Evolutionary conservation across 768 basidiomycete genomes (phyloP).

Genomic region (Lactarius quietus): DNA sequence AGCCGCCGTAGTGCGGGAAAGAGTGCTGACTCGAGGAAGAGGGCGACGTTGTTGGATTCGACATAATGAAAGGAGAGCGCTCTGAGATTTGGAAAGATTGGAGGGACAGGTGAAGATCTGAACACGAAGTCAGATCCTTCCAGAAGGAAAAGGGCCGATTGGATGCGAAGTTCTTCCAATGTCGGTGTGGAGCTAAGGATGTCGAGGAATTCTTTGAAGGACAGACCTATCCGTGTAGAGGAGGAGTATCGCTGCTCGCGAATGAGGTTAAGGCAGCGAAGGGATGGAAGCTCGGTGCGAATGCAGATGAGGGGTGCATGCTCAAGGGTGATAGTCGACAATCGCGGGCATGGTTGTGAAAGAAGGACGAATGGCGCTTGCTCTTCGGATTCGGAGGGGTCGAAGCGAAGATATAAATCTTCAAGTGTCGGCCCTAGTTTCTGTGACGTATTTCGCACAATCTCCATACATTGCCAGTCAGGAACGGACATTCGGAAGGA

Average conservation of each 20-base stretch:
- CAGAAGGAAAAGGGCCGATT: conserved; percentile 29
- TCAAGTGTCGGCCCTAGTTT: conserved; percentile 32
- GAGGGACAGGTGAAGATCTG: conserved; percentile 22
- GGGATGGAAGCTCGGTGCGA: conserved; percentile 28
- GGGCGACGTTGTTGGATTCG: conserved; percentile 31
- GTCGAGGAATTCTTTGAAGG: conserved; percentile 30
- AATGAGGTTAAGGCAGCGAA: conserved; percentile 29
- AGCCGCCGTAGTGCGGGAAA: conserved; percentile 29
- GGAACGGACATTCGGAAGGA: conserved; percentile 31
- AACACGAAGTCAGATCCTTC: conserved; percentile 31
- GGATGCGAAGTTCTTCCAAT: conserved; percentile 30
- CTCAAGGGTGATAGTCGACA: conserved; percentile 31
- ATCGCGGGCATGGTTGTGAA: conserved; percentile 29
- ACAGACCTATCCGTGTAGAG: conserved; percentile 28
- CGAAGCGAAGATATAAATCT: conserved; percentile 31
- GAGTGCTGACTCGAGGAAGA: conserved; percentile 32
- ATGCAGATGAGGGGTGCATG: conserved; percentile 32
- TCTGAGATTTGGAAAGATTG: conserved; percentile 27
- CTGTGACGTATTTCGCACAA: conserved; percentile 27
- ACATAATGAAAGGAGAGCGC: conserved; percentile 29
- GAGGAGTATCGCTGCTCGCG: conserved; percentile 31
- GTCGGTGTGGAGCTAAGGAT: conserved; percentile 25
- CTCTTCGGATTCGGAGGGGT: conserved; percentile 30
- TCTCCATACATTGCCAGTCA: conserved; percentile 32
- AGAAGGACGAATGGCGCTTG: conserved; percentile 29